Evolutionary conservation across 495 filamentous ascomycete species (phyloP), one percentile per base, ranked within the genome.

Genomic region (Aspergillus kassunensis): DNA sequence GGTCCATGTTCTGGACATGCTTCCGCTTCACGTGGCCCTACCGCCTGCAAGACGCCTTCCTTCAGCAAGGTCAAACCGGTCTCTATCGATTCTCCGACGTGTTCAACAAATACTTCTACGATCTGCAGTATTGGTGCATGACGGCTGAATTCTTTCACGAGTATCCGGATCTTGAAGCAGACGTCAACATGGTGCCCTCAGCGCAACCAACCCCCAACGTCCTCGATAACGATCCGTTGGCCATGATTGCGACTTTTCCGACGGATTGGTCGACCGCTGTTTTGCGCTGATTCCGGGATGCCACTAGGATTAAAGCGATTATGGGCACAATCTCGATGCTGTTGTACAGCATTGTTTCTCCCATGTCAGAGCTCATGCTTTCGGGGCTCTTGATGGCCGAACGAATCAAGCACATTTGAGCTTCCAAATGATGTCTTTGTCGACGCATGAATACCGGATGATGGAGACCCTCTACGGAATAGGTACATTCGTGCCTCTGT

Each of bases 121-220:
- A 57, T 33, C 48, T 57, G 6, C 48, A 57, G 19, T 33, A 33
- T 8, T 57, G 54, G 54, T 47, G 54, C 19, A 57, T 52, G 54
- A 52, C 54, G 1, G 13, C 15, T 11, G 29, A 30, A n/a, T 57
- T 57, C 43, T 15, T 57, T 12, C 34, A 21, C n/a, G 54, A 51
- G 33, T 57, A 52, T 29, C 54, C 54, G 0, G 54, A 52, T 13
- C 42, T 57, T 0, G 48, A 51, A 12, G 42, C 33, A 9, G 49
- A 57, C 15, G 35, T 57, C 6, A 52, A 52, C 11, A 18, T 44
- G 30, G 19, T 52, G 1, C 39, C 40, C 8, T 24, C 30, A n/a
- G 9, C 29, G 1, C 30, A 52, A 25, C 18, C 49, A 12, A 24
- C 30, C 0, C 16, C 39, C 3, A 43, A 30, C 7, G 24, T 40